Conservation (phyloP, 2,329 filamentous ascomycete species). For the Ceratocystis smalleyi region DNA sequence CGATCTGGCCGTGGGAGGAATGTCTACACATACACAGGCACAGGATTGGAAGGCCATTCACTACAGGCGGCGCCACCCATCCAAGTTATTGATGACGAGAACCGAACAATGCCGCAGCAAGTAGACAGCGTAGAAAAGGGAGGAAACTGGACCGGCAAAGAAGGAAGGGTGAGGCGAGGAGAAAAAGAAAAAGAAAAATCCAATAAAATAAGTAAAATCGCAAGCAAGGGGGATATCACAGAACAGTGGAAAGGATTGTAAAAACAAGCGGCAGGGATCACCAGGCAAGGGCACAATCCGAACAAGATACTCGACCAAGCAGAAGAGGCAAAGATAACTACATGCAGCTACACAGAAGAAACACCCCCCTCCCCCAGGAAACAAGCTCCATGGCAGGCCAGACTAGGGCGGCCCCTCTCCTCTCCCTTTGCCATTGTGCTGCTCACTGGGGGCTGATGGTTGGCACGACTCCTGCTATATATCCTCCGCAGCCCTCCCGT, state of each 20-base stretch:
- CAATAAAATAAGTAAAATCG: neutral
- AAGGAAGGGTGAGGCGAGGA: neutral
- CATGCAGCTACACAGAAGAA: neutral
- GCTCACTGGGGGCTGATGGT: neutral
- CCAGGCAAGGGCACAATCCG: neutral
- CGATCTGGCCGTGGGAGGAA: too few relatives aligned
- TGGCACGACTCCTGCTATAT: neutral
- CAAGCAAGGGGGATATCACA: neutral
- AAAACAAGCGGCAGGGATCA: conserved; percentile 2
- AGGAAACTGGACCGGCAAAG: neutral
- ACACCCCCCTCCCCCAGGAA: neutral
- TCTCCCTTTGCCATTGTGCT: neutral
- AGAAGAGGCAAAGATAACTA: neutral
- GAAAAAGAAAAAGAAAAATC: neutral
- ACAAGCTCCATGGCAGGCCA: neutral
- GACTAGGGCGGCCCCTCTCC: neutral
- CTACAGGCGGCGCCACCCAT: too few relatives aligned
- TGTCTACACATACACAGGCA: too few relatives aligned
- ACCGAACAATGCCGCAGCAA: neutral
- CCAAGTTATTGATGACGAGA: neutral
- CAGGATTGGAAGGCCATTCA: too few relatives aligned
- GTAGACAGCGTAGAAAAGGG: neutral
- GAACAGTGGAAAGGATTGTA: neutral
- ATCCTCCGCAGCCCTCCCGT: neutral
- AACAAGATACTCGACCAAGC: neutral